Conservation (phyloP, 2,329 filamentous ascomycete genomes). For the Stachybotrys chartarum region DNA sequence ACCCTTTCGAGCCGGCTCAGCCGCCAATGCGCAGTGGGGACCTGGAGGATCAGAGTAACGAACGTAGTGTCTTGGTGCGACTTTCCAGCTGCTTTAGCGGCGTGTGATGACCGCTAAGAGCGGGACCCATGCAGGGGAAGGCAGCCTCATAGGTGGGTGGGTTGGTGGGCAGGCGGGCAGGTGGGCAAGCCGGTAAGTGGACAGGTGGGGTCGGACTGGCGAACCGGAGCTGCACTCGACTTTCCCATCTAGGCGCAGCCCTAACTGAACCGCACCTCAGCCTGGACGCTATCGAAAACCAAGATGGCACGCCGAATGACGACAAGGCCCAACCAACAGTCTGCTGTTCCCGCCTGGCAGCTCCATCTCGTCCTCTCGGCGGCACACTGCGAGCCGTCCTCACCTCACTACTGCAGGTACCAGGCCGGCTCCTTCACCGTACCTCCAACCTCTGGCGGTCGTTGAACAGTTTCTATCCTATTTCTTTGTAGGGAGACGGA, state of each 20-base stretch:
- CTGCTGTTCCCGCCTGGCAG: not conserved
- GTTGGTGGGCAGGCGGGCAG: too few relatives aligned
- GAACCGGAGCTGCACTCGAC: not conserved
- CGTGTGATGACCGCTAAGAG: not conserved
- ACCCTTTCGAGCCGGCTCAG: too few relatives aligned
- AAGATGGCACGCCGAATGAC: not conserved
- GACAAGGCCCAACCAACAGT: not conserved
- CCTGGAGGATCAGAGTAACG: not conserved
- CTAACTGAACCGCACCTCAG: too few relatives aligned
- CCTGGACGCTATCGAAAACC: not conserved
- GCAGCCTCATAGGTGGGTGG: not conserved
- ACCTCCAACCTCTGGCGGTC: not conserved
- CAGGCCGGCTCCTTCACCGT: not conserved
- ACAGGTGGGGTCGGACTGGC: not conserved
- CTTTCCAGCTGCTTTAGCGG: not conserved
- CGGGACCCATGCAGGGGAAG: not conserved
- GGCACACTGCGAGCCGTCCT: not conserved
- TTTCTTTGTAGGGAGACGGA: too few relatives aligned
- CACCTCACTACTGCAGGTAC: not conserved
- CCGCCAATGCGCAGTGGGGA: not conserved
- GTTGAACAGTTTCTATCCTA: too few relatives aligned
- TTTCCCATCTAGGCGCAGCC: not conserved
- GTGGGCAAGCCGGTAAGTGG: too few relatives aligned
- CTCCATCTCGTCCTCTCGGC: not conserved
- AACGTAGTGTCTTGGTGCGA: not conserved